phyloP scores from a whole-genome alignment of 148 eudicot genomes.

The Rhododendron griersonianum region DNA sequence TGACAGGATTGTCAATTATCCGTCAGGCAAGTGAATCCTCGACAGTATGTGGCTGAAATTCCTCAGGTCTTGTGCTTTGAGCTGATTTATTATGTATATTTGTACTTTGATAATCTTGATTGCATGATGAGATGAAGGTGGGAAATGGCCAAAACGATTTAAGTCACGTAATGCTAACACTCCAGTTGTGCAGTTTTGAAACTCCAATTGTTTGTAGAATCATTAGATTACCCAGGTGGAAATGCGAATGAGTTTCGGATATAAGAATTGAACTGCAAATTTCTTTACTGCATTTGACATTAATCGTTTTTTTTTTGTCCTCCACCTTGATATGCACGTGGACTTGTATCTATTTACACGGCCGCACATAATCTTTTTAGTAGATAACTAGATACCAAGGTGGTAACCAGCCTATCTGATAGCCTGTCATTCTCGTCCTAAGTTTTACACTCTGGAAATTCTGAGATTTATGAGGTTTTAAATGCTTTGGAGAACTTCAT shows the following conservation, averaged over 20 bases:
- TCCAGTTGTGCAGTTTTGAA: not conserved
- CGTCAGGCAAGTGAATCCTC: conserved; percentile 85
- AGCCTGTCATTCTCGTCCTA: not conserved
- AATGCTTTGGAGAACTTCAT: not conserved
- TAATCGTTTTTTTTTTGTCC: no score
- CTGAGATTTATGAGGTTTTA: not conserved
- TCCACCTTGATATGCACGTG: not conserved
- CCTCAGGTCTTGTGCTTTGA: conserved; percentile 59
- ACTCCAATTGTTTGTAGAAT: not conserved
- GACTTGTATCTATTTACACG: not conserved
- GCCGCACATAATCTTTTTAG: not conserved
- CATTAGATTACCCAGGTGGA: not conserved
- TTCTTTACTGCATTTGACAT: not conserved
- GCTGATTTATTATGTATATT: not conserved
- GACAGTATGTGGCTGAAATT: conserved; percentile 94
- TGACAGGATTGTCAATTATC: conserved; percentile 85
- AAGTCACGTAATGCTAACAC: not conserved
- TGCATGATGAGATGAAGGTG: not conserved
- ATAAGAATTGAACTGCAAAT: not conserved
- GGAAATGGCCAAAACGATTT: not conserved
- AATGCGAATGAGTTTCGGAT: not conserved
- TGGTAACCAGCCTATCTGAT: not conserved
- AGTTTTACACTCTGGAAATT: not conserved
- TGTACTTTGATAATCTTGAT: not conserved
- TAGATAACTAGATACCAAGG: not conserved